Evolutionary conservation across 306 rosid genomes (phyloP), one percentile per base, ranked within the genome.

Genomic region (Dicorynia guianensis): DNA sequence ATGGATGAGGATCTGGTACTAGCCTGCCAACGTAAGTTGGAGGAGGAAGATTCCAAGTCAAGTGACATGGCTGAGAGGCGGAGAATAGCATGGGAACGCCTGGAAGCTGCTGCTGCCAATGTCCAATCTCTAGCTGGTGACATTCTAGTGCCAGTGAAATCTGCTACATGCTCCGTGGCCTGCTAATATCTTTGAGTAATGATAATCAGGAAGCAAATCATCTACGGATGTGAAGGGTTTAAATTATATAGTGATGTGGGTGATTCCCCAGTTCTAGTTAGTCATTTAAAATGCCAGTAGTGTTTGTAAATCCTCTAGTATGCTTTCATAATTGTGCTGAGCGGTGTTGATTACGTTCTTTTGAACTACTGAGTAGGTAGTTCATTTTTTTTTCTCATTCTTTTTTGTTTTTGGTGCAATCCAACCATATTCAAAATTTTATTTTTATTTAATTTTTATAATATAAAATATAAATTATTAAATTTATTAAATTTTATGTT

Each of bases 1-100:
- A 96, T 96, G 92, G 99, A 96, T 5, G 97, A 90, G 78, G 98
- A 92, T 63, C 86, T 92, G 12, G 93, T 85, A 18, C 81, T 82
- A 3, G 85, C 93, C 50, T 90, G 93, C 85, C 97, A 96, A 87
- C 87, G 68, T 58, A 87, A 81, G 63, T 85, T 81, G 63, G 96
- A 96, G 71, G 97, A 90, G 86, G 97, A 90, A 79, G 80, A 77
- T 56, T 76, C 80, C 0, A 75, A 35, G 38, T 85, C 81, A 54
- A 78, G 76, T 12, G 83, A 85, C 14, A 92, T 63, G 1, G 96
- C 97, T 0, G 99, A 96, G 98, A 90, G 88, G 77, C 78, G 97
- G 68, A 86, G 74, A 78, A 57, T 85, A 78, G 76, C 96, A 44
- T 96, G 99, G 99, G 91, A 96, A 75, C 90, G 88, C 76, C 85